phyloP scores from a whole-genome alignment of 768 basidiomycete species.

The Leccinum subtestaceum region DNA sequence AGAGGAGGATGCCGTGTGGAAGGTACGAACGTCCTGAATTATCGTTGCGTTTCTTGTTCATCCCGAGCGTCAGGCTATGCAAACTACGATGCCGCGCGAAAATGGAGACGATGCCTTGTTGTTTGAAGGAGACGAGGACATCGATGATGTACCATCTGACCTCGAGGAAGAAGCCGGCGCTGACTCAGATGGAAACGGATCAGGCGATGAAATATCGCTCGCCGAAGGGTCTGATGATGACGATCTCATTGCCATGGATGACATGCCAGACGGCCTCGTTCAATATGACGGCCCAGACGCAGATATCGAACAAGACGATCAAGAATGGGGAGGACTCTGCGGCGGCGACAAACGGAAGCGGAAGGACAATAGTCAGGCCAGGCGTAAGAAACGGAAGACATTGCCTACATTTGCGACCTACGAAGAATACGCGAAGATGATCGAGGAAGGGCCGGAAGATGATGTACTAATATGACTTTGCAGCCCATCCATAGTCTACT shows the following conservation, averaged over 20 bases:
- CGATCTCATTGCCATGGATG: conserved; percentile 57
- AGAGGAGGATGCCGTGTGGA: conserved; percentile 83
- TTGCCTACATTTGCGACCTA: conserved; percentile 84
- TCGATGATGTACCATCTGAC: conserved; percentile 27
- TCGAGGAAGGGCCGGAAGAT: conserved; percentile 54
- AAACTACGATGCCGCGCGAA: conserved; percentile 73
- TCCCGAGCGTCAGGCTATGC: conserved; percentile 65
- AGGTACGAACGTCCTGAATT: conserved; percentile 45
- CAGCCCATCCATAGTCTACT: background rate
- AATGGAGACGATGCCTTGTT: conserved; percentile 46
- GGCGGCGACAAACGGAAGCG: conserved; percentile 53
- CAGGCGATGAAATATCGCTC: conserved; percentile 49
- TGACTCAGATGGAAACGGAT: conserved; percentile 33
- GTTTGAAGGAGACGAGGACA: conserved; percentile 30
- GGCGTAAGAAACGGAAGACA: conserved; percentile 62
- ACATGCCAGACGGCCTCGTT: conserved; percentile 55
- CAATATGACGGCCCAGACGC: conserved; percentile 57
- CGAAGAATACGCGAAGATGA: conserved; percentile 83
- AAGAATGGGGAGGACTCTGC: conserved; percentile 39
- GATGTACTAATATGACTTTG: conserved; percentile 16
- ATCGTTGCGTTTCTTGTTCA: background rate
- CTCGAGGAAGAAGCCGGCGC: conserved; percentile 25
- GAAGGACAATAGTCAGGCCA: conserved; percentile 42
- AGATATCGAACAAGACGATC: conserved; percentile 17
- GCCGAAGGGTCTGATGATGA: conserved; percentile 71